phyloP scores from a whole-genome alignment of 345 rosid species.

The Anastatica hierochuntica region DNA sequence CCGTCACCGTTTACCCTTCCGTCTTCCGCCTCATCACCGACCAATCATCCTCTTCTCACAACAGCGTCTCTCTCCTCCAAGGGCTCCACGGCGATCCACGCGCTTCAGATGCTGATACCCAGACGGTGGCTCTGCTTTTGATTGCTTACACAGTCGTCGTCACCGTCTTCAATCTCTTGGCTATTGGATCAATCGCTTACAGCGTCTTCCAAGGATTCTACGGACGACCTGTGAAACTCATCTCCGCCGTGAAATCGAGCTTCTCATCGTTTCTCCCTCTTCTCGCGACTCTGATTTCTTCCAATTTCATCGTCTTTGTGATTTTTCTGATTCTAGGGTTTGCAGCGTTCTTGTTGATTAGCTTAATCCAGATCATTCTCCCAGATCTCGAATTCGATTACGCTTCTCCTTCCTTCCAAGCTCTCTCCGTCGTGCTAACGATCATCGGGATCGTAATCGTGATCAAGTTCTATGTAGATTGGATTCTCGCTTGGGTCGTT shows the following conservation, averaged over 20 bases:
- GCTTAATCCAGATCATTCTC: conserved; percentile 15
- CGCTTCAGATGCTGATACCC: not conserved
- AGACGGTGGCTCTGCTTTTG: conserved; percentile 3
- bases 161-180: conserved; percentile 32
- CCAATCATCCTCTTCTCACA: conserved; percentile 21
- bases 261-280: conserved; percentile 51
- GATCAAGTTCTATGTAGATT: conserved; percentile 33
- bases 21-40: conserved; percentile 35
- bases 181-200: conserved; percentile 52
- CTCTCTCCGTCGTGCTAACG: conserved; percentile 1
- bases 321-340: conserved; percentile 21
- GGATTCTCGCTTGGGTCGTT: conserved; percentile 40
- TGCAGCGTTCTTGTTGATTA: conserved; percentile 13
- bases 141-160: conserved; percentile 25
- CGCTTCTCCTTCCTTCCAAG: conserved; percentile 30
- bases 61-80: conserved; percentile 15
- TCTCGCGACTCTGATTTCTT: conserved; percentile 23
- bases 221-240: conserved; percentile 70
- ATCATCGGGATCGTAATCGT: conserved; percentile 6
- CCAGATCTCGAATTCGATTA: conserved; percentile 14
- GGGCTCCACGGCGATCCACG: not conserved
- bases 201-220: conserved; percentile 65
- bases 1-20: conserved; percentile 40
- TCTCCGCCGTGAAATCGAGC: conserved; percentile 47
- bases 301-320: conserved; percentile 21